Evolutionary conservation across 2,329 filamentous ascomycete genomes (phyloP).

Genomic region (Diaporthe sp.): DNA sequence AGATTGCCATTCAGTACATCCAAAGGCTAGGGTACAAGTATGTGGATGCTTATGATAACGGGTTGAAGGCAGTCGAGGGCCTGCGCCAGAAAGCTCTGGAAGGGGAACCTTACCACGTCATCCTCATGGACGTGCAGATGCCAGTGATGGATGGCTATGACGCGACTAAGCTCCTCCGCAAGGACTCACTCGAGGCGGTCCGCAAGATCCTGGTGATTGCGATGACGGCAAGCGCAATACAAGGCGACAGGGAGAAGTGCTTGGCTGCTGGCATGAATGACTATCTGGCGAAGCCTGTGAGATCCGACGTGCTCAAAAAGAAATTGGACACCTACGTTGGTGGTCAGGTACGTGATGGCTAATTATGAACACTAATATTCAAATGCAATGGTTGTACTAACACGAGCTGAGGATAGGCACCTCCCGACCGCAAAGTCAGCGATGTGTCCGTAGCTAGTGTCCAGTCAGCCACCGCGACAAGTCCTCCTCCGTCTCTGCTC

Average conservation of each 20-base stretch:
- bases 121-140: conserved; percentile 98
- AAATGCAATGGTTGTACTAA: background rate
- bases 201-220: conserved; percentile 92
- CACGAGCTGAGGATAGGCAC: conserved; percentile 29
- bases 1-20: conserved; percentile 93
- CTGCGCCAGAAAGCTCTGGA: conserved; percentile 80
- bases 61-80: conserved; percentile 87
- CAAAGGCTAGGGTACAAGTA: conserved; percentile 84
- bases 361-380: no score
- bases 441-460: conserved; percentile 37
- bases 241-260: conserved; percentile 94
- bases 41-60: conserved; percentile 92
- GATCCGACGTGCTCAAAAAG: conserved; percentile 85
- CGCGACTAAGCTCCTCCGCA: conserved; percentile 85
- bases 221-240: conserved; percentile 96
- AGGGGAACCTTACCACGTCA: conserved; percentile 85
- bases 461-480: conserved; percentile 38
- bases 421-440: conserved; percentile 36
- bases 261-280: conserved; percentile 98
- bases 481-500: conserved; percentile 43
- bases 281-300: conserved; percentile 95
- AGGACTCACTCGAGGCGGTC: conserved; percentile 81
- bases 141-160: conserved; percentile 93
- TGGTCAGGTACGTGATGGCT: conserved; percentile 47
- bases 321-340: conserved; percentile 77